Evolutionary conservation across 352 stramenopile species (phyloP).

Genomic region (Halophytophthora polymorphica): DNA sequence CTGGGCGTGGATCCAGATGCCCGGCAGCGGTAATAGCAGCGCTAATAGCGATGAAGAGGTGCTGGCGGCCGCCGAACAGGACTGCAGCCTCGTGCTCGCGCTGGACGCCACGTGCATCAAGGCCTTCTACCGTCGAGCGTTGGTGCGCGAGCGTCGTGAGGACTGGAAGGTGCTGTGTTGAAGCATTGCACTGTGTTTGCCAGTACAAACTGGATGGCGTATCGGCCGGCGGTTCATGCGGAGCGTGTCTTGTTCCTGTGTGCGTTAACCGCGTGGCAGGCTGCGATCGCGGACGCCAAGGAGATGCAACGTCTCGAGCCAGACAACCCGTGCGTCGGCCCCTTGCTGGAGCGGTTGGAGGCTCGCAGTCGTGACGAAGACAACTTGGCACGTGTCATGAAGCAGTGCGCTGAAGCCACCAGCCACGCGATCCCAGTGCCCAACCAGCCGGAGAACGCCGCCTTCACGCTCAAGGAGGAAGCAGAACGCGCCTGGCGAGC

Average conservation of each 20-base stretch:
- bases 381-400: conserved; percentile 3
- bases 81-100: conserved; percentile 69
- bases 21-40: conserved; percentile 8
- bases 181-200: not conserved
- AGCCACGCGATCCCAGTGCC: not conserved
- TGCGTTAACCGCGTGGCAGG: conserved; percentile 13
- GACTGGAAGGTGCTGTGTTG: conserved; percentile 38
- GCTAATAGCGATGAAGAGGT: not conserved
- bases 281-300: conserved; percentile 27
- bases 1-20: conserved; percentile 46
- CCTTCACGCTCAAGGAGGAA: conserved; percentile 6
- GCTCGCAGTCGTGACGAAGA: conserved; percentile 8
- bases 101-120: conserved; percentile 84
- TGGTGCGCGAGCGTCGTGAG: conserved; percentile 68
- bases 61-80: conserved; percentile 43
- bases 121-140: conserved; percentile 83
- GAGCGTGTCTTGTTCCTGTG: not conserved
- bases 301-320: conserved; percentile 35
- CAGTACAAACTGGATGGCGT: not conserved
- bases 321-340: conserved; percentile 28
- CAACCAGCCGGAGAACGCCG: too few relatives aligned
- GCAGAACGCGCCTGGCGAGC: conserved; percentile 40
- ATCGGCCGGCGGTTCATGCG: too few relatives aligned
- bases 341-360: conserved; percentile 21
- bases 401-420: conserved; percentile 6